Evolutionary conservation across 371 early-diverging fungal species (phyloP).

Genomic region (Syncephalastrum sp.): DNA sequence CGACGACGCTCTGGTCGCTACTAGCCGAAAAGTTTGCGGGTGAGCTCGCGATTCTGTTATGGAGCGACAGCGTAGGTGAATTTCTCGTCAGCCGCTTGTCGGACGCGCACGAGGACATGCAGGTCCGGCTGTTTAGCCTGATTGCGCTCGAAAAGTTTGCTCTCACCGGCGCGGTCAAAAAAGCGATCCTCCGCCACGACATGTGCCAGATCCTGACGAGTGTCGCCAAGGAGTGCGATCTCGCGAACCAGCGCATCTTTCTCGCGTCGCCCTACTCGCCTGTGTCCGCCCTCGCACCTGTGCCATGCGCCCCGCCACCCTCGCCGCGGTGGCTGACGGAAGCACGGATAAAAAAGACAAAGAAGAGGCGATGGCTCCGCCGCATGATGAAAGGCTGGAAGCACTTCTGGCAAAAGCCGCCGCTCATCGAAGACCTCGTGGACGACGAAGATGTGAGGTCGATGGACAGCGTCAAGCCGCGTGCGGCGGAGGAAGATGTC

Average conservation of each 20-base stretch:
- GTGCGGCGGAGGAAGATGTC: conserved; percentile 1
- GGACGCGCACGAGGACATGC: conserved; percentile 28
- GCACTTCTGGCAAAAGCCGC: no score
- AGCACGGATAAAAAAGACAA: conserved; percentile 3
- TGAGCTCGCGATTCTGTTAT: conserved; percentile 35
- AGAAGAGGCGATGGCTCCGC: background rate
- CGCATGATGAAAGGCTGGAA: no score
- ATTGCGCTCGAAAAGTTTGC: conserved; percentile 51
- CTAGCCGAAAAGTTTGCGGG: conserved; percentile 50
- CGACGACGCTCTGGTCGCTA: conserved; percentile 39
- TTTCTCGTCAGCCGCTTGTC: conserved; percentile 28
- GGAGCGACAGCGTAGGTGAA: conserved; percentile 36
- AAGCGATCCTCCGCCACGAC: conserved; percentile 25
- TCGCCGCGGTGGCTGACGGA: background rate
- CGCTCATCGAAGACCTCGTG: background rate
- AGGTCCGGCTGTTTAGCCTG: conserved; percentile 36
- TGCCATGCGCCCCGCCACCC: background rate
- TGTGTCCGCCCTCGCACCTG: conserved; percentile 2
- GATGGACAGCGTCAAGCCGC: background rate
- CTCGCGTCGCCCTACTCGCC: conserved; percentile 12
- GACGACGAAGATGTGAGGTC: background rate
- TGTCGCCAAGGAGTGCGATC: conserved; percentile 36
- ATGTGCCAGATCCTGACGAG: conserved; percentile 22
- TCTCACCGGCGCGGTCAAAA: conserved; percentile 36
- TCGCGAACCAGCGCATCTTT: conserved; percentile 25